Conservation (phyloP, 163 green algal genomes). For the Scenedesmus sp. region DNA sequence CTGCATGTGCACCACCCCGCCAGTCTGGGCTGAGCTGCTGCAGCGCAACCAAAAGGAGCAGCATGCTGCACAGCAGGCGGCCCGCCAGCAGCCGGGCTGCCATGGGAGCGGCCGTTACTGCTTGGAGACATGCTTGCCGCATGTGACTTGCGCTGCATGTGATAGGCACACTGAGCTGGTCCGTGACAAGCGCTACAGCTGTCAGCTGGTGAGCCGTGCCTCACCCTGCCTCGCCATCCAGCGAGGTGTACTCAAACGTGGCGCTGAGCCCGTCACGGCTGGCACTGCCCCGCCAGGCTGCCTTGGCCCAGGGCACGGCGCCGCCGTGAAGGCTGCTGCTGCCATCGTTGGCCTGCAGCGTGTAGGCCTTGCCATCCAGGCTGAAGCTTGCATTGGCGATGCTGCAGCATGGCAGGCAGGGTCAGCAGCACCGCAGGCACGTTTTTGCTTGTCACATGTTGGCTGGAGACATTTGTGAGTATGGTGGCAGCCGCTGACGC, state of each 20-base stretch:
- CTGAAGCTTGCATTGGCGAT: slow-evolving; percentile 38
- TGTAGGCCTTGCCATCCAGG: slow-evolving; percentile 31
- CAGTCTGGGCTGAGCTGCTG: not conserved
- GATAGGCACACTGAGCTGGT: too few species aligned
- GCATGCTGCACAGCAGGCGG: too few species aligned
- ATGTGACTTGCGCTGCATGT: too few species aligned
- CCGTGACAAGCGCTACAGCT: too few species aligned
- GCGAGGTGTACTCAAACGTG: slow-evolving; percentile 2
- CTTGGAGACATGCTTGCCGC: too few species aligned
- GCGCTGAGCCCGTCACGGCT: not conserved
- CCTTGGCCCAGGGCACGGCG: not conserved
- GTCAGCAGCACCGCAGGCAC: not conserved
- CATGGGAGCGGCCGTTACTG: not conserved
- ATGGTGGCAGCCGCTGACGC: too few species aligned
- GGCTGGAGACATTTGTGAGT: too few species aligned
- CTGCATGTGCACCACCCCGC: too few species aligned
- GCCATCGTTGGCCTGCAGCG: slow-evolving; percentile 21
- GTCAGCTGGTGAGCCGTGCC: not conserved
- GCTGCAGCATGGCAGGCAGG: not conserved
- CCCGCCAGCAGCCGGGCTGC: not conserved
- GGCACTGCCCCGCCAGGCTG: not conserved
- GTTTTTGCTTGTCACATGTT: too few species aligned
- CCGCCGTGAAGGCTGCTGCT: slow-evolving; percentile 29
- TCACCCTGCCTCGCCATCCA: slow-evolving; percentile 36
- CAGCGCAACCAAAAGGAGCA: not conserved